Conservation (phyloP, 2,329 filamentous ascomycete genomes). For the Juglanconis juglandina region DNA sequence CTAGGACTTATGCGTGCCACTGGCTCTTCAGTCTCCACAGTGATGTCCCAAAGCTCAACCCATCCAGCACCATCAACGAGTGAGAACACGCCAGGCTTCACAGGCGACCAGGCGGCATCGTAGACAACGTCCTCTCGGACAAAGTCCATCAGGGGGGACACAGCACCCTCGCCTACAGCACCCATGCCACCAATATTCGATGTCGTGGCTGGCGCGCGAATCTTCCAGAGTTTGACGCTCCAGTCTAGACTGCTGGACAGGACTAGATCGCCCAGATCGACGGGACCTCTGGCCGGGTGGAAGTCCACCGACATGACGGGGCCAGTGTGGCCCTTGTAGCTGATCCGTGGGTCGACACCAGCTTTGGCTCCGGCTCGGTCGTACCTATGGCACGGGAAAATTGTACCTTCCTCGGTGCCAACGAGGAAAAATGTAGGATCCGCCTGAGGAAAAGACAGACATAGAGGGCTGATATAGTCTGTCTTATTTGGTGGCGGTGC, state of each 20-base stretch:
- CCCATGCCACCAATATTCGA: constrained; percentile 47
- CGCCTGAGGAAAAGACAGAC: constrained; percentile 88
- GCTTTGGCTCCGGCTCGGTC: constrained; percentile 96
- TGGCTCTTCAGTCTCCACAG: constrained; percentile 87
- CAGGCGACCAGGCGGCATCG: constrained; percentile 90
- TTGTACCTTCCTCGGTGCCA: constrained; percentile 92
- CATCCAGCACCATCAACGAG: constrained; percentile 90
- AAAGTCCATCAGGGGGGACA: constrained; percentile 81
- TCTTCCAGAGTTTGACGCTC: constrained; percentile 96
- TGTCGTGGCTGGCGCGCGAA: constrained; percentile 73
- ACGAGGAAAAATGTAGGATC: constrained; percentile 98
- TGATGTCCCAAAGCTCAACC: constrained; percentile 93
- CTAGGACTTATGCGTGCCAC: constrained; percentile 76
- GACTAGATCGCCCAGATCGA: constrained; percentile 91
- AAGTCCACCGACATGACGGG: constrained; percentile 96
- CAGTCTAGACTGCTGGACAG: constrained; percentile 92
- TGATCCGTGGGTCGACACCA: constrained; percentile 83
- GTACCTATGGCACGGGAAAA: constrained; percentile 95
- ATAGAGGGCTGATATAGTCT: constrained; percentile 91
- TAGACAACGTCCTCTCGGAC: constrained; percentile 95
- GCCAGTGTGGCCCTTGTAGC: constrained; percentile 85
- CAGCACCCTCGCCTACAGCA: constrained; percentile 45
- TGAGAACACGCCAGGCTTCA: constrained; percentile 91
- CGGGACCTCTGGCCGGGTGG: constrained; percentile 85
- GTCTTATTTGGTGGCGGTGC: constrained; percentile 84